Evolutionary conservation across 345 rosid genomes (phyloP).

Genomic region (Litchi chinensis): DNA sequence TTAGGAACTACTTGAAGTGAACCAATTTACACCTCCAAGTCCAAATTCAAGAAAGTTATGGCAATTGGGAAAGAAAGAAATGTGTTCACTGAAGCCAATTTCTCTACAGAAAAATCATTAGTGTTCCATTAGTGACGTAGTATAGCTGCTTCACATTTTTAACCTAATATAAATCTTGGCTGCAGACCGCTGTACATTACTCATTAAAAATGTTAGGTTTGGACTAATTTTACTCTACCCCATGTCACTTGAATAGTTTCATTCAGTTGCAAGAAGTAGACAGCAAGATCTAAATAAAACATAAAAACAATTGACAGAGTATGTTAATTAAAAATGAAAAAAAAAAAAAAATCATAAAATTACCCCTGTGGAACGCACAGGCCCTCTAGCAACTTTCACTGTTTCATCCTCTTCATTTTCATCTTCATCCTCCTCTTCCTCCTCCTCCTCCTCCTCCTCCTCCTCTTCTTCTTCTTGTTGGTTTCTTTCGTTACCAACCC

Average conservation of each 20-base stretch:
- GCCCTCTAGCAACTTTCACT: constrained; percentile 25
- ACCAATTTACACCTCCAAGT: background rate
- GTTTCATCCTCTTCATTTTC: constrained; percentile 37
- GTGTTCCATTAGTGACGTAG: background rate
- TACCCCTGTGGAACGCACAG: constrained; percentile 28
- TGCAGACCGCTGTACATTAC: background rate
- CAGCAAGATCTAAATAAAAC: background rate
- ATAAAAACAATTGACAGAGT: background rate
- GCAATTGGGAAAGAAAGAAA: background rate
- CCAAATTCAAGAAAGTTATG: background rate
- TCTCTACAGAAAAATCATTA: background rate
- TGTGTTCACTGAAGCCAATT: background rate
- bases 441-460: constrained; percentile 58
- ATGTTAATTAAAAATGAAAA: too few relatives aligned
- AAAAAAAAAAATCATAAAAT: background rate
- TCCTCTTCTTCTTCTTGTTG: constrained; percentile 46
- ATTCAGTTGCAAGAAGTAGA: background rate
- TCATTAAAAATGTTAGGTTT: background rate
- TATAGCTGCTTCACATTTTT: background rate
- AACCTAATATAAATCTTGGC: background rate
- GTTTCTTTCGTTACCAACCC: constrained; percentile 68
- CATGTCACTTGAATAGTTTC: background rate
- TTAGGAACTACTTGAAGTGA: background rate
- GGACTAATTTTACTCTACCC: background rate
- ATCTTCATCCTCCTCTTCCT: constrained; percentile 43